phyloP scores from a whole-genome alignment of 2,329 filamentous ascomycete species.

The Clonostachys solani region DNA sequence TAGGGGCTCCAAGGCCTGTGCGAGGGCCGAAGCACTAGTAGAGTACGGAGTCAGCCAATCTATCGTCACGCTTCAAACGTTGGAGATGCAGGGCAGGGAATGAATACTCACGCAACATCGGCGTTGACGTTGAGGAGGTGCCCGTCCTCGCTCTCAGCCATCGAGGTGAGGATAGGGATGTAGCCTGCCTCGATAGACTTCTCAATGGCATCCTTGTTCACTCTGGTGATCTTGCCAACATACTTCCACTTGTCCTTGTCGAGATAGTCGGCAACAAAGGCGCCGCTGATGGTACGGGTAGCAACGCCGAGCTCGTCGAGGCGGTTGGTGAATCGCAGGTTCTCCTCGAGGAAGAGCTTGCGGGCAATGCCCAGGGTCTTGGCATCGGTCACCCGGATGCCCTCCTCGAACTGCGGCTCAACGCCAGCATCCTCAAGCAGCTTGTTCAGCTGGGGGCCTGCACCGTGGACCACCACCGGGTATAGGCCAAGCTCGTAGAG shows the following conservation, averaged over 20 bases:
- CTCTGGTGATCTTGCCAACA: slow-evolving; percentile 91
- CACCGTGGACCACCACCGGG: slow-evolving; percentile 93
- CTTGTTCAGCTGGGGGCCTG: slow-evolving; percentile 90
- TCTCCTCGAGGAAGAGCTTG: slow-evolving; percentile 93
- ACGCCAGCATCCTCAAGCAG: slow-evolving; percentile 86
- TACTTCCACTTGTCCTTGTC: slow-evolving; percentile 95
- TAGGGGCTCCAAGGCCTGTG: slow-evolving; percentile 64
- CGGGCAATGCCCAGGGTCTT: slow-evolving; percentile 90
- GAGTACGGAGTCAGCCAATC: neutral
- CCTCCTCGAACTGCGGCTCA: slow-evolving; percentile 93
- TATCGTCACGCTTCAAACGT: neutral
- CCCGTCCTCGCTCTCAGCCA: slow-evolving; percentile 81
- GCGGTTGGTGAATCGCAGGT: slow-evolving; percentile 85
- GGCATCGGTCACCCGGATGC: slow-evolving; percentile 90
- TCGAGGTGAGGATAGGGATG: slow-evolving; percentile 89
- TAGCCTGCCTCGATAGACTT: slow-evolving; percentile 87
- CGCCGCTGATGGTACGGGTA: slow-evolving; percentile 85
- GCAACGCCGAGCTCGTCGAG: slow-evolving; percentile 87
- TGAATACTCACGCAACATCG: slow-evolving; percentile 62
- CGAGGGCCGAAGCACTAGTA: slow-evolving; percentile 68
- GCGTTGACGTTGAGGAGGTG: slow-evolving; percentile 97
- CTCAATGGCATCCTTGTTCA: slow-evolving; percentile 88
- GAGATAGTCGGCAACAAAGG: slow-evolving; percentile 90
- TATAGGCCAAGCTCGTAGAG: slow-evolving; percentile 92
- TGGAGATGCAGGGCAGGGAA: neutral